Conservation (phyloP, 2,329 filamentous ascomycete species). For the Sporothrix inflata region DNA sequence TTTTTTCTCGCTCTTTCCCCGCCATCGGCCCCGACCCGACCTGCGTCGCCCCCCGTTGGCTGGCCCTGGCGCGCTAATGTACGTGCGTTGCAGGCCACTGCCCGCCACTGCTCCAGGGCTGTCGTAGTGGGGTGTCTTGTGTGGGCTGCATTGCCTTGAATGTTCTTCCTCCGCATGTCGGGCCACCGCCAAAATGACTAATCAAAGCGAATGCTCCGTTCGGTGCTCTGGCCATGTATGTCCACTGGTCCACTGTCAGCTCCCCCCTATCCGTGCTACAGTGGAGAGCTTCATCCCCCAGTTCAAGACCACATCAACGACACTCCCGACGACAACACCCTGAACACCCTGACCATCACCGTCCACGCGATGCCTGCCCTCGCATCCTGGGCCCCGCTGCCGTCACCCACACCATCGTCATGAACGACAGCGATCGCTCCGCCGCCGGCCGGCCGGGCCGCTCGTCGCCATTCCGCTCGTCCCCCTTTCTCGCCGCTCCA, state of each 20-base stretch:
- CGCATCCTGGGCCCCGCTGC: neutral
- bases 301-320: neutral
- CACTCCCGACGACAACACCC: neutral
- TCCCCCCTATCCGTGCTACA: neutral
- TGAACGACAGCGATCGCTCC: constrained; percentile 16
- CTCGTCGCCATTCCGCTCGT: neutral
- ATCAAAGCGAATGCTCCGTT: neutral
- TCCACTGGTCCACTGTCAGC: neutral
- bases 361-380: constrained; percentile 5
- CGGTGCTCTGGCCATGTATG: too few relatives aligned
- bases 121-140: neutral
- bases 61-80: constrained; percentile 21
- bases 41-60: constrained; percentile 2
- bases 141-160: neutral
- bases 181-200: constrained; percentile 20
- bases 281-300: constrained; percentile 11
- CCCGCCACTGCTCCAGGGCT: neutral
- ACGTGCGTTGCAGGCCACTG: neutral
- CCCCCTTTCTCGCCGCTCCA: constrained; percentile 5
- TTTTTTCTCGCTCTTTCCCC: constrained; percentile 17
- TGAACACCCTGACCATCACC: neutral
- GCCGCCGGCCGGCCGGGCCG: constrained; percentile 16
- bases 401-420: neutral
- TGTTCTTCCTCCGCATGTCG: neutral
- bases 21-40: constrained; percentile 25